Evolutionary conservation across 129 eudicot species (phyloP), one percentile per base, ranked within the genome.

Genomic region (Chrysanthemum makinoi): DNA sequence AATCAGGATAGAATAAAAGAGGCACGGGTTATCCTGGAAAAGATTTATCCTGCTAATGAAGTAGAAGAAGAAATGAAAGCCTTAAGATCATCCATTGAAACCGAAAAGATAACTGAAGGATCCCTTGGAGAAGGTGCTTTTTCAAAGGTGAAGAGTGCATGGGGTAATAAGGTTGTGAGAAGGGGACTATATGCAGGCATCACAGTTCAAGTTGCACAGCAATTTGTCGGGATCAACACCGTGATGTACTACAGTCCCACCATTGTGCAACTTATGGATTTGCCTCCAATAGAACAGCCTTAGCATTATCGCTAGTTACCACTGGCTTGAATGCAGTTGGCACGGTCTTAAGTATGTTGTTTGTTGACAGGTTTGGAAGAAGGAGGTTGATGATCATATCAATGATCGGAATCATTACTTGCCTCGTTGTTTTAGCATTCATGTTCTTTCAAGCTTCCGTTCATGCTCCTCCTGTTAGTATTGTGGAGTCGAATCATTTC

Each of bases 171-270:
- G 13, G 64, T 85, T 8, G 74, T 88, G 52, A 81, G 95, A 56
- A 79, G 88, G 50, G 95, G 91, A 18, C 85, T 88, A 15, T 83
- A 79, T 35, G 95, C 95, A 3, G 95, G 91, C 8, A 54, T 88
- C 49, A 80, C 91, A 0, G 88, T 88, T 26, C 95, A 88, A 73
- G 90, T 88, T 3, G 84, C 90, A 63, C 95, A 88, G 58, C 95
- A 88, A 53, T 85, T 88, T 39, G 95, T 83, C 28, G 91, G 87
- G 22, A 86, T 86, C 26, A 86, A 86, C 75, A 86, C 91, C 0
- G 88, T 86, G 65, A 82, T 85, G 85, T 85, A 85, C 62, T 85
- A 85, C 61, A 85, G 90, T 67, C 90, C 90, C 46, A 86, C 88
- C 3, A 87, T 87, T 0, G 84, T 85, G 10, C 95, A 87, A 66